These are phyloP conservation scores for Hypoxylon lienhwacheense DNA, from an alignment of 495 filamentous ascomycete genomes.

Conservation along the genomic window DNA sequence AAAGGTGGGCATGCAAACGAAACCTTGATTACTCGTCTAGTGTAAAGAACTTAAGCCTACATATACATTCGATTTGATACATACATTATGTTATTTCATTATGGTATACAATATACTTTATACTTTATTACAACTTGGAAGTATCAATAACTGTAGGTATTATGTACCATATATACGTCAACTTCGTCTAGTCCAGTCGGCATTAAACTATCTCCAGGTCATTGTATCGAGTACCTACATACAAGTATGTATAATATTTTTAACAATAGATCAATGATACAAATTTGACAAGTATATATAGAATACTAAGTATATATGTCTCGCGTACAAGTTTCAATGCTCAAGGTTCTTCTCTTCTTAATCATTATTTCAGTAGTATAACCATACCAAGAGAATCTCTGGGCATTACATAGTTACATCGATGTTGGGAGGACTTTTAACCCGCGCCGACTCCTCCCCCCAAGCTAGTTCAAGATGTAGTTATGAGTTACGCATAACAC, in stretches of 20 bases:
- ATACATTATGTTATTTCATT: no score
- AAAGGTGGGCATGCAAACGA: slow-evolving; percentile 36
- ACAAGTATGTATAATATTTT: not conserved
- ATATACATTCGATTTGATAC: not conserved
- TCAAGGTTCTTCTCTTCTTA: slow-evolving; percentile 11
- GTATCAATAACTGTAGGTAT: no score
- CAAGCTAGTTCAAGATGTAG: slow-evolving; percentile 26
- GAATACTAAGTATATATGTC: no score
- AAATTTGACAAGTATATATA: not conserved
- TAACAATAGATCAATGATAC: not conserved
- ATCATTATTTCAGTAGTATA: no score
- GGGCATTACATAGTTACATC: slow-evolving; percentile 37
- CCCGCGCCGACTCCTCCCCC: slow-evolving; percentile 29
- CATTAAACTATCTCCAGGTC: no score
- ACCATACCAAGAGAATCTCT: slow-evolving; percentile 35
- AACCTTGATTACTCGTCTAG: slow-evolving; percentile 29
- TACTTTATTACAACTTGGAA: no score
- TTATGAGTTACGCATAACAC: no score
- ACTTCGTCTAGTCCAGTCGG: no score
- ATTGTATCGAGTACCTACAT: not conserved
- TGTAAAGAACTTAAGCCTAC: slow-evolving; percentile 19
- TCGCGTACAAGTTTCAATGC: not conserved
- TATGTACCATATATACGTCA: no score
- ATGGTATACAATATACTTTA: no score
- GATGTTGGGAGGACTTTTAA: slow-evolving; percentile 32